These are phyloP conservation scores for Acacia crassicarpa DNA, from an alignment of 306 rosid genomes.

Conservation along the genomic window DNA sequence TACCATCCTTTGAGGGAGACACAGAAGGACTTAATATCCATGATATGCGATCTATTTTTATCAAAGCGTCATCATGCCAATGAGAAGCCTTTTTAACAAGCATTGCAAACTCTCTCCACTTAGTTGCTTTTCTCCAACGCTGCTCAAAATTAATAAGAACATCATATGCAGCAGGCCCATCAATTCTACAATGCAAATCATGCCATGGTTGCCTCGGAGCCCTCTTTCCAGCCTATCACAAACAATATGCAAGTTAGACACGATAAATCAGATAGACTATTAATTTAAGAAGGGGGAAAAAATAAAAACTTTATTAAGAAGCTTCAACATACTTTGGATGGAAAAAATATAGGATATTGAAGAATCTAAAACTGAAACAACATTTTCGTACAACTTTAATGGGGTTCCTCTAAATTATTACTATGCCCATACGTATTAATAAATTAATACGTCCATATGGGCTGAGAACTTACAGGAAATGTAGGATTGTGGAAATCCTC, in stretches of 20 bases:
- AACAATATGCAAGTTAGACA: constrained; percentile 23
- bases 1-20: constrained; percentile 25
- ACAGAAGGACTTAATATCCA: constrained; percentile 84
- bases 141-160: constrained; percentile 92
- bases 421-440: not conserved
- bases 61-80: constrained; percentile 78
- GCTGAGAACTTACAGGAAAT: constrained; percentile 64
- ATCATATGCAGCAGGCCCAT: constrained; percentile 97
- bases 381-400: not conserved
- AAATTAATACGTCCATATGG: constrained; percentile 7
- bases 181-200: constrained; percentile 90
- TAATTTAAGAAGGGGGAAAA: not conserved
- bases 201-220: constrained; percentile 99
- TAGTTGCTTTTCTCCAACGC: constrained; percentile 84
- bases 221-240: constrained; percentile 66
- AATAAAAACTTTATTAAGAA: not conserved
- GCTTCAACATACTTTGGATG: constrained; percentile 12
- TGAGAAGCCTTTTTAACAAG: constrained; percentile 50
- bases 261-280: constrained; percentile 16
- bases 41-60: constrained; percentile 81
- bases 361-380: not conserved
- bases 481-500: constrained; percentile 89
- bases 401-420: not conserved
- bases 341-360: not conserved
- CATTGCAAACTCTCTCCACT: constrained; percentile 76